These are phyloP conservation scores for Platanus orientalis DNA, from an alignment of 164 flowering plant species.

Conservation along the genomic window DNA sequence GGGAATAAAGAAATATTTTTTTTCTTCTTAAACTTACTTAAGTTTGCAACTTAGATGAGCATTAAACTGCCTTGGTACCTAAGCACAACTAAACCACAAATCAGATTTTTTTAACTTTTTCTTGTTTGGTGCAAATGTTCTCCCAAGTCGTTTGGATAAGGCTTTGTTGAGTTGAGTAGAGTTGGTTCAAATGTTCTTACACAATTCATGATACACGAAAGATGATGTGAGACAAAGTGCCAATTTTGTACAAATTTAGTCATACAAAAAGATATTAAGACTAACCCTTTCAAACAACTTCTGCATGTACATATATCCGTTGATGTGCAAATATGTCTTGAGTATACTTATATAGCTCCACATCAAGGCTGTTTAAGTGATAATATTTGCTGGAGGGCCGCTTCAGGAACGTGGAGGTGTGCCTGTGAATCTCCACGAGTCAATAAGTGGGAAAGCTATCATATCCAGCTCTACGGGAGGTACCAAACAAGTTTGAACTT, in stretches of 20 bases:
- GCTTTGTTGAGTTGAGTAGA: too few relatives aligned
- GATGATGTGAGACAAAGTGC: not conserved
- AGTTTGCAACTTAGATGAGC: too few relatives aligned
- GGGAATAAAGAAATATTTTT: too few relatives aligned
- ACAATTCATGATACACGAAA: not conserved
- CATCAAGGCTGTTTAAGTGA: conserved; percentile 75
- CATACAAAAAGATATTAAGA: conserved; percentile 1
- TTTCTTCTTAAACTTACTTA: too few relatives aligned
- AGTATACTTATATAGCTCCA: conserved; percentile 85
- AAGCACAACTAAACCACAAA: too few relatives aligned
- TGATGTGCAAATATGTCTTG: conserved; percentile 55
- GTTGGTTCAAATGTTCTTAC: too few relatives aligned
- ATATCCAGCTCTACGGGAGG: not conserved
- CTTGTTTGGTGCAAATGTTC: not conserved
- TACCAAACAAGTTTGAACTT: not conserved
- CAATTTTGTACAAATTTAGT: conserved; percentile 1
- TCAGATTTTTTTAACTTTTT: not conserved
- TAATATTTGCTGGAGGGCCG: conserved; percentile 52
- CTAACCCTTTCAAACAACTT: conserved; percentile 33
- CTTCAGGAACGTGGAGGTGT: conserved; percentile 56
- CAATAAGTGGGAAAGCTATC: too few relatives aligned
- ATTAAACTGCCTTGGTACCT: too few relatives aligned
- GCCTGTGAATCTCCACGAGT: conserved; percentile 54
- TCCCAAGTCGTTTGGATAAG: not conserved
- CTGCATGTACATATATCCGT: conserved; percentile 28